A percentile compares a stretch with the other conserved stretches of the same genome.
These are phyloP conservation scores for Macrophomina phaseolina DNA, from an alignment of 2,329 filamentous ascomycete genomes.

Conservation along the genomic window DNA sequence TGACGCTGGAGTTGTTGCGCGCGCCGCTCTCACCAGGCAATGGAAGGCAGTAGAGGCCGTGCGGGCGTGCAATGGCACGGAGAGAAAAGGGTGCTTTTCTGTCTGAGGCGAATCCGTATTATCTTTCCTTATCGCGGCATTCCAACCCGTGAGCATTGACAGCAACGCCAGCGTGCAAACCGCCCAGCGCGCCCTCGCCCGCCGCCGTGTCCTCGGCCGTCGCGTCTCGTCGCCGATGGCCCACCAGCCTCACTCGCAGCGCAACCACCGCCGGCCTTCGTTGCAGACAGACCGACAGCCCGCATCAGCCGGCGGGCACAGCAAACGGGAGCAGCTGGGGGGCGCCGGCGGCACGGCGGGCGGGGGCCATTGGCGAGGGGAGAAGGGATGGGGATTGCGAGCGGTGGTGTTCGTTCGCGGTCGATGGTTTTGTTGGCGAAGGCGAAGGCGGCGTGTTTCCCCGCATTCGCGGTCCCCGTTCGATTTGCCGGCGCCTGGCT, in stretches of 20 bases:
- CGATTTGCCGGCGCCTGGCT: conserved; percentile 5
- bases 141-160: conserved; percentile 19
- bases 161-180: not conserved
- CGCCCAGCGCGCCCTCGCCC: conserved; percentile 11
- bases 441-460: conserved; percentile 4
- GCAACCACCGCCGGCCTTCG: not conserved
- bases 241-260: no score
- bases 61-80: not conserved
- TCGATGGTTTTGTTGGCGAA: not conserved
- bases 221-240: not conserved
- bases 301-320: not conserved
- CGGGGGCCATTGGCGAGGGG: not conserved
- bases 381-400: not conserved
- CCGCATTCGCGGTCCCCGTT: conserved; percentile 13
- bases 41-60: no score
- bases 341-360: not conserved
- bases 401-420: not conserved
- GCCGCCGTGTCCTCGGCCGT: not conserved
- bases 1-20: not conserved
- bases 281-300: not conserved
- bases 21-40: conserved; percentile 14
- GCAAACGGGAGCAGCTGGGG: not conserved
- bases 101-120: conserved; percentile 11
- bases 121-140: conserved; percentile 17
- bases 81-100: not conserved